These are phyloP conservation scores for Leucogyrophana mollusca DNA, from an alignment of 768 basidiomycete species.

Conservation along the genomic window DNA sequence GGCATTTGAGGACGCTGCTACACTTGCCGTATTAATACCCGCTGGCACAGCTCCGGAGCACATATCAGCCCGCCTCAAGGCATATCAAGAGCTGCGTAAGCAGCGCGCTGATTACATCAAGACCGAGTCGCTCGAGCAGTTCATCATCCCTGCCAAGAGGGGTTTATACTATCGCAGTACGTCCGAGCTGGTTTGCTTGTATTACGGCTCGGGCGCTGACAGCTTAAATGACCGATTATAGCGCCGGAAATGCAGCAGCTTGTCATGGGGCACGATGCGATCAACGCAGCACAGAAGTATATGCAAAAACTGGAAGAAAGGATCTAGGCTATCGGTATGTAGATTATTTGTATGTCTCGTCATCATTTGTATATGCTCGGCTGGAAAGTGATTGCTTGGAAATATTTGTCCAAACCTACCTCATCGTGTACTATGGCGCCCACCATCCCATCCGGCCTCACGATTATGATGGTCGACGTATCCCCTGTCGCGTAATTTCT, in stretches of 20 bases:
- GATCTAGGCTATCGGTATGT: too few species aligned
- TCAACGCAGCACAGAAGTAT: too few species aligned
- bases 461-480: slow-evolving; percentile 7
- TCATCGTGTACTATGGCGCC: slow-evolving; percentile 10
- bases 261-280: too few species aligned
- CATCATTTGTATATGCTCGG: too few species aligned
- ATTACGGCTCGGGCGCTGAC: too few species aligned
- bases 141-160: too few species aligned
- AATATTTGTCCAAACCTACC: slow-evolving; percentile 11
- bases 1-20: slow-evolving; percentile 33
- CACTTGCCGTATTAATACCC: slow-evolving; percentile 31
- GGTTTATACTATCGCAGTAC: too few species aligned
- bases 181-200: too few species aligned
- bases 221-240: too few species aligned
- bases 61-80: slow-evolving; percentile 20
- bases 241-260: too few species aligned
- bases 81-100: slow-evolving; percentile 30
- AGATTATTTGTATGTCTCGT: too few species aligned
- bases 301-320: too few species aligned
- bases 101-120: slow-evolving; percentile 31
- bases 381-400: not conserved
- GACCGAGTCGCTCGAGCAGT: not conserved
- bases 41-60: slow-evolving; percentile 10
- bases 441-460: slow-evolving; percentile 15
- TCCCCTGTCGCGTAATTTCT: slow-evolving; percentile 2